Percentiles rank a stretch among this genome's conserved stretches.
Evolutionary conservation across 2,329 filamentous ascomycete species (phyloP).

Genomic region (Lecanicillium sp.): DNA sequence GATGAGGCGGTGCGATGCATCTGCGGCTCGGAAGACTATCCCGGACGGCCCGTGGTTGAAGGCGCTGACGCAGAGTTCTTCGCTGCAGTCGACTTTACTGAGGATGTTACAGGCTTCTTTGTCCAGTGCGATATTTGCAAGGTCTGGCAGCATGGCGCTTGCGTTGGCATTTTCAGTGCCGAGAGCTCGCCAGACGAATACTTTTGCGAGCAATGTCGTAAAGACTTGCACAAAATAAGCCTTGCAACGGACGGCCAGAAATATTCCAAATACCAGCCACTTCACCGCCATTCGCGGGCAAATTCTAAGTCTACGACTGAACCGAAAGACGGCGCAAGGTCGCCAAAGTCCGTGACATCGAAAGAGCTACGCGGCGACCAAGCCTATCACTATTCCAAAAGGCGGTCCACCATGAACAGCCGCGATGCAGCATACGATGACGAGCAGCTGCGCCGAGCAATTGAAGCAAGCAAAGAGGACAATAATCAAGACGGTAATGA

Average conservation of each 20-base stretch:
- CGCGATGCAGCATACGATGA: slow-evolving; percentile 92
- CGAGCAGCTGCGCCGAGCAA: slow-evolving; percentile 77
- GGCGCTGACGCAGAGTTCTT: slow-evolving; percentile 50
- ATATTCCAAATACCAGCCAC: slow-evolving; percentile 58
- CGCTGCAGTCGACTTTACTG: slow-evolving; percentile 57
- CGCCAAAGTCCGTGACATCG: slow-evolving; percentile 43
- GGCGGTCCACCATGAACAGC: slow-evolving; percentile 96
- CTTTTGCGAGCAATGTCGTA: slow-evolving; percentile 91
- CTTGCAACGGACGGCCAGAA: slow-evolving; percentile 70
- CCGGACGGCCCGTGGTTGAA: slow-evolving; percentile 65
- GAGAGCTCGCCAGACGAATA: slow-evolving; percentile 92
- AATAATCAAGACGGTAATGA: slow-evolving; percentile 46
- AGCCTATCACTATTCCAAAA: slow-evolving; percentile 58
- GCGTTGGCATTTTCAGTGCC: slow-evolving; percentile 94
- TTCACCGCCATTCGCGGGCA: slow-evolving; percentile 47
- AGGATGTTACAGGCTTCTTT: slow-evolving; percentile 90
- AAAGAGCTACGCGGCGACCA: slow-evolving; percentile 49
- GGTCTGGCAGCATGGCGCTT: slow-evolving; percentile 98
- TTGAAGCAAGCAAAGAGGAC: slow-evolving; percentile 91
- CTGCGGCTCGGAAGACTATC: slow-evolving; percentile 91
- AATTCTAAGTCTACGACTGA: slow-evolving; percentile 57
- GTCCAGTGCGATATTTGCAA: slow-evolving; percentile 97
- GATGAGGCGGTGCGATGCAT: slow-evolving; percentile 95
- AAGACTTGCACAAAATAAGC: slow-evolving; percentile 81
- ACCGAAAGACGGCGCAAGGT: slow-evolving; percentile 53